Percentiles rank a stretch among this genome's conserved stretches.
Evolutionary conservation across 768 basidiomycete species (phyloP).

Genomic region (Termitomyces sp.): DNA sequence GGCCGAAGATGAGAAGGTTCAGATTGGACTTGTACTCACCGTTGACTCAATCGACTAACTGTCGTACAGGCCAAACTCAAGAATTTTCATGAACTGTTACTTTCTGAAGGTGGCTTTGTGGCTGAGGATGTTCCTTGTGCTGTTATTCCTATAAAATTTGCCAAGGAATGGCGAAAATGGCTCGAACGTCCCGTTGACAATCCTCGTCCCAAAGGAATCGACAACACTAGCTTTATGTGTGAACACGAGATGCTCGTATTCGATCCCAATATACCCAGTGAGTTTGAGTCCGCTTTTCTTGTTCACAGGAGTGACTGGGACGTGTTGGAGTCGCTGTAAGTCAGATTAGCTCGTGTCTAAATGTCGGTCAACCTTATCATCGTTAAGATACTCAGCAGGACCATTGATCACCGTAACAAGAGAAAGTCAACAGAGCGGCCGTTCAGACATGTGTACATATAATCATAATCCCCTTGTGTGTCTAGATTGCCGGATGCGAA

Average conservation of each 20-base stretch:
- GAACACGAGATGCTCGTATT: conserved; percentile 56
- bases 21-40: conserved; percentile 5
- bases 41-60: conserved; percentile 4
- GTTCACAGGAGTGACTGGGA: conserved; percentile 66
- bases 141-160: conserved; percentile 55
- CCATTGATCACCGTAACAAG: conserved; percentile 48
- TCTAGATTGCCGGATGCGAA: conserved; percentile 50
- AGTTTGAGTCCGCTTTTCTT: conserved; percentile 53
- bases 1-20: conserved; percentile 78
- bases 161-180: conserved; percentile 70
- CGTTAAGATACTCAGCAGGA: conserved; percentile 50
- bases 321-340: conserved; percentile 48
- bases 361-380: background rate
- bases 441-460: conserved; percentile 19
- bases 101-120: conserved; percentile 33
- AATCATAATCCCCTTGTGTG: conserved; percentile 51
- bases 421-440: conserved; percentile 20
- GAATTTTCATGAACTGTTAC: conserved; percentile 52
- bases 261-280: conserved; percentile 58
- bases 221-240: conserved; percentile 63
- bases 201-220: conserved; percentile 53
- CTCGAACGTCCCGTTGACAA: conserved; percentile 46
- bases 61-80: conserved; percentile 51
- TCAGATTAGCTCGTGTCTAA: conserved; percentile 15
- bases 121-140: conserved; percentile 49